Evolutionary conservation across 2,329 filamentous ascomycete species (phyloP).

Genomic region (Ramularia endophylla): DNA sequence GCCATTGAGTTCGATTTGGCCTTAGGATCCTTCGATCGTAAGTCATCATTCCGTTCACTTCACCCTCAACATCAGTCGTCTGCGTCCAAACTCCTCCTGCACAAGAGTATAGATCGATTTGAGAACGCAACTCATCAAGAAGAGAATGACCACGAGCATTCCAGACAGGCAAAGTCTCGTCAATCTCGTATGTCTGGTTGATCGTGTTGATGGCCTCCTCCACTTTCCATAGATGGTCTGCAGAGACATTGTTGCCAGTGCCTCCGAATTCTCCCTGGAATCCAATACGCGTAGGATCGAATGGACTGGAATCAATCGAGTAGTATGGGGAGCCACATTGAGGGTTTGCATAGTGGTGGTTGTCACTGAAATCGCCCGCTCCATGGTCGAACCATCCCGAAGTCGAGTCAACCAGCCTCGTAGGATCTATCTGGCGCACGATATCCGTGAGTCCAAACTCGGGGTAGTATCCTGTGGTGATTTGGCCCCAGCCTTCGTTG

Average conservation of each 20-base stretch:
- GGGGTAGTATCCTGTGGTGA: conserved; percentile 40
- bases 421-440: conserved; percentile 55
- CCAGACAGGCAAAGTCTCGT: conserved; percentile 53
- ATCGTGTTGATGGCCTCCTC: conserved; percentile 53
- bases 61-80: conserved; percentile 68
- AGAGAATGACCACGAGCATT: conserved; percentile 58
- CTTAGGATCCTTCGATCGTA: conserved; percentile 55
- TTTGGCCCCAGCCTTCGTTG: conserved; percentile 67
- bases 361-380: conserved; percentile 62
- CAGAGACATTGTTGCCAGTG: conserved; percentile 58
- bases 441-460: conserved; percentile 53
- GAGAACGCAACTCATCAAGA: conserved; percentile 43
- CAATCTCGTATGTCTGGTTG: conserved; percentile 57
- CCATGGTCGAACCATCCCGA: conserved; percentile 65
- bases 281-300: conserved; percentile 55
- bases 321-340: conserved; percentile 67
- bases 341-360: conserved; percentile 65
- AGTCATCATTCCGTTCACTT: conserved; percentile 65
- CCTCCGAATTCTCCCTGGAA: conserved; percentile 69
- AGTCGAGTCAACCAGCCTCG: conserved; percentile 56
- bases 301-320: conserved; percentile 51
- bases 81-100: conserved; percentile 67
- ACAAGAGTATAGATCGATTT: conserved; percentile 53
- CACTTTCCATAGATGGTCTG: conserved; percentile 62
- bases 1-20: conserved; percentile 49